Percentiles rank a stretch among this genome's conserved stretches.
Conservation (phyloP, 192 early-diverging fungal genomes). For the Pecoramyces ruminantium region DNA sequence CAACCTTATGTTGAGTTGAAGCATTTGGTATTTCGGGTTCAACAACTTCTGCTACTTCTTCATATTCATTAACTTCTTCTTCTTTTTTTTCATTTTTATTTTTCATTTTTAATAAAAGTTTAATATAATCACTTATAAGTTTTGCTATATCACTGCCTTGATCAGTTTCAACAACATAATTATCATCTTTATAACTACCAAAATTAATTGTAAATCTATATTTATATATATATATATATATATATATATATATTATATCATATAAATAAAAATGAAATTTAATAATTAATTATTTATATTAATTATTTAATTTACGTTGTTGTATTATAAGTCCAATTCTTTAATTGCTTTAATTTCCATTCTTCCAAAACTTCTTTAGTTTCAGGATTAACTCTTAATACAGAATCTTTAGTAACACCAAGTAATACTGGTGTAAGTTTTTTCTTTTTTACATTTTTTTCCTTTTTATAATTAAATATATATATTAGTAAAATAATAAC, state of each 20-base stretch:
- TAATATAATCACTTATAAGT: slow-evolving; percentile 40
- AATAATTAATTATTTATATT: no score
- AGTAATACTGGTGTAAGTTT: slow-evolving; percentile 13
- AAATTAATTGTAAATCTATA: slow-evolving; percentile 39
- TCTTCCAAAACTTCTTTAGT: slow-evolving; percentile 36
- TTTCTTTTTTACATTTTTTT: slow-evolving; percentile 20
- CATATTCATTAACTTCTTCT: slow-evolving; percentile 18
- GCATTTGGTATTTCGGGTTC: neutral
- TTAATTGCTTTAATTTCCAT: slow-evolving; percentile 28
- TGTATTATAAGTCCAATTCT: slow-evolving; percentile 29
- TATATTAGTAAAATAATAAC: no score
- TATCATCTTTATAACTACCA: slow-evolving; percentile 28
- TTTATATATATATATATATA: neutral
- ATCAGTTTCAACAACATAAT: slow-evolving; percentile 31
- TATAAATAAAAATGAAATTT: no score
- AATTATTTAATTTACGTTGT: neutral
- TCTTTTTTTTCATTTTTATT: slow-evolving; percentile 30
- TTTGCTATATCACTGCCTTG: slow-evolving; percentile 38
- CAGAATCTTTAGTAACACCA: slow-evolving; percentile 30
- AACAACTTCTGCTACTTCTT: slow-evolving; percentile 19
- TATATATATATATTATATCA: no score
- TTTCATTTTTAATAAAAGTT: slow-evolving; percentile 37
- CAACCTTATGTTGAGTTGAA: neutral
- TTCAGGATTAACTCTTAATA: slow-evolving; percentile 26
- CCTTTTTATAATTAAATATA: neutral